Percentiles rank a stretch among this genome's conserved stretches.
Evolutionary conservation across 371 early-diverging fungal species (phyloP).

Genomic region (Zopfochytrium polystomum): DNA sequence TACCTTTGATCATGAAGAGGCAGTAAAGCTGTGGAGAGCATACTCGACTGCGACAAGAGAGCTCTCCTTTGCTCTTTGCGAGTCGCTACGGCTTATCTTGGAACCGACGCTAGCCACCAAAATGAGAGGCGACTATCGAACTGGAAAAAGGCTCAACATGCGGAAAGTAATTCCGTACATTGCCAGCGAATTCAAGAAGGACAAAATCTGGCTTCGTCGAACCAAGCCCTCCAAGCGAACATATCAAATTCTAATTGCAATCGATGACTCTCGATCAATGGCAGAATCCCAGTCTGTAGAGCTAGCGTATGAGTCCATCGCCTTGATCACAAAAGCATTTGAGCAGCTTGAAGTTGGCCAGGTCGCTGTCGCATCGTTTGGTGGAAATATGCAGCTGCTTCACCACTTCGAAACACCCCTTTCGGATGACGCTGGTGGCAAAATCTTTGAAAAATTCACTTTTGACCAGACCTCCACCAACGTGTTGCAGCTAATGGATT

Average conservation of each 20-base stretch:
- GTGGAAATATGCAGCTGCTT: slow-evolving; percentile 77
- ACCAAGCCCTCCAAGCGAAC: slow-evolving; percentile 96
- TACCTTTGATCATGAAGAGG: slow-evolving; percentile 43
- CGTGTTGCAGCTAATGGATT: slow-evolving; percentile 76
- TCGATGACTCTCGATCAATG: slow-evolving; percentile 99
- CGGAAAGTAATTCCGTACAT: slow-evolving; percentile 99
- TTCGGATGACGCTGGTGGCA: slow-evolving; percentile 83
- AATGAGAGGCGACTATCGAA: slow-evolving; percentile 98
- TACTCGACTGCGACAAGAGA: slow-evolving; percentile 82
- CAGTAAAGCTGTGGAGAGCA: slow-evolving; percentile 81
- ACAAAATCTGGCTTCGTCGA: slow-evolving; percentile 99
- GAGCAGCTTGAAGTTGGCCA: slow-evolving; percentile 93
- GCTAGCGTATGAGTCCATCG: slow-evolving; percentile 89
- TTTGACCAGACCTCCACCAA: slow-evolving; percentile 89
- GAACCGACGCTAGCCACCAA: slow-evolving; percentile 96
- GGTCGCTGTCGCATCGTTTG: slow-evolving; percentile 86
- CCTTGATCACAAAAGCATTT: slow-evolving; percentile 87
- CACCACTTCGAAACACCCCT: slow-evolving; percentile 92
- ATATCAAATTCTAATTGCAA: slow-evolving; percentile 97
- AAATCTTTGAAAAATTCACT: slow-evolving; percentile 79
- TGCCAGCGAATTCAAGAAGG: slow-evolving; percentile 97
- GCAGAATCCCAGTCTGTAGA: slow-evolving; percentile 80
- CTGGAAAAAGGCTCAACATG: slow-evolving; percentile 99
- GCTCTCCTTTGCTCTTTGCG: slow-evolving; percentile 84
- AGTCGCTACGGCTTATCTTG: slow-evolving; percentile 93